phyloP scores from a whole-genome alignment of 148 eudicot genomes.

The Salicornia ramosissima region DNA sequence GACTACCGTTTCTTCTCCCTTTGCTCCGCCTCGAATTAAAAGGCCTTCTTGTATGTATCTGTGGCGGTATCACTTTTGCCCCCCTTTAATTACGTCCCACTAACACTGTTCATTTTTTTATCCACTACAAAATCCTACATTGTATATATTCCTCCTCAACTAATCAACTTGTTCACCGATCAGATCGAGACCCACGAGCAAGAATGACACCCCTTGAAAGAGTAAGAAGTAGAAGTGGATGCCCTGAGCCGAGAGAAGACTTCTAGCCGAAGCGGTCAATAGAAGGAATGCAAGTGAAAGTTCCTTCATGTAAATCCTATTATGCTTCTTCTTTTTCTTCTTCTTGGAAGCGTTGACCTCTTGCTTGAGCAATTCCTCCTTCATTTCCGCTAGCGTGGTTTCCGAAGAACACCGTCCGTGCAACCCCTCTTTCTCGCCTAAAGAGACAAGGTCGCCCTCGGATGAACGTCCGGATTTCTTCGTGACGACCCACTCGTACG shows the following conservation, averaged over 20 bases:
- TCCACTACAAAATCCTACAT: constrained; percentile 17
- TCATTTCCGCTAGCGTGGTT: constrained; percentile 46
- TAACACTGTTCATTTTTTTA: constrained; percentile 28
- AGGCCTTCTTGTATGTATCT: constrained; percentile 7
- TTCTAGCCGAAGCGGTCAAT: constrained; percentile 78
- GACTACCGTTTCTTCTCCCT: neutral
- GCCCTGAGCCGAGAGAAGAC: constrained; percentile 93
- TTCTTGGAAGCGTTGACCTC: constrained; percentile 28
- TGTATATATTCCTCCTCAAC: constrained; percentile 4
- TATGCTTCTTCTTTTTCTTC: constrained; percentile 72
- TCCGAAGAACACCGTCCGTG: constrained; percentile 54
- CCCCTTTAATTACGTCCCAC: constrained; percentile 12
- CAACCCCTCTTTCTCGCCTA: constrained; percentile 44
- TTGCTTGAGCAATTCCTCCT: constrained; percentile 46
- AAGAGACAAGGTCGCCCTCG: constrained; percentile 66
- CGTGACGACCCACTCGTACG: constrained; percentile 96
- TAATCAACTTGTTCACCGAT: constrained; percentile 88
- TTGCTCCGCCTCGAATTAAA: neutral
- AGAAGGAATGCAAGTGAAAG: constrained; percentile 73
- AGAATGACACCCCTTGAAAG: constrained; percentile 85
- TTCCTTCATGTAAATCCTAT: constrained; percentile 83
- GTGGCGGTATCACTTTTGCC: neutral
- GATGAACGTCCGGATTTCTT: constrained; percentile 98
- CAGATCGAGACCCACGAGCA: constrained; percentile 87
- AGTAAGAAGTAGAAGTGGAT: constrained; percentile 97